These are phyloP conservation scores for Cladorrhinum sp. DNA, from an alignment of 2,329 filamentous ascomycete genomes.

Conservation along the genomic window DNA sequence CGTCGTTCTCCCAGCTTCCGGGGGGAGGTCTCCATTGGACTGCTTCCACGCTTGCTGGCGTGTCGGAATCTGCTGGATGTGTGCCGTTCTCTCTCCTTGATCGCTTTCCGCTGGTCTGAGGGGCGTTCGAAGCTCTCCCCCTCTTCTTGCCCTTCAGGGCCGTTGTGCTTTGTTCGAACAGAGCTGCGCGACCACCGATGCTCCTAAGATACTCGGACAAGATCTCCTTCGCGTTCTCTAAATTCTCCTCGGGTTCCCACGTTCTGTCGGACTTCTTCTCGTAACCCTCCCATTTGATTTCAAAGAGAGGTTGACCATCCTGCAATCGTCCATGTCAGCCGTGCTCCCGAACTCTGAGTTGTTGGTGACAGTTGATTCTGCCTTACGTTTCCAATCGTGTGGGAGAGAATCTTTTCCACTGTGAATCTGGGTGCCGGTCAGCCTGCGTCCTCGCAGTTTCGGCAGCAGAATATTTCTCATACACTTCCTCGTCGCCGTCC, in stretches of 20 bases:
- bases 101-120: slow-evolving; percentile 43
- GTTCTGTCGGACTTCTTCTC: slow-evolving; percentile 67
- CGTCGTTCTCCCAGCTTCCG: slow-evolving; percentile 74
- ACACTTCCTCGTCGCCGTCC: slow-evolving; percentile 30
- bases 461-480: background rate
- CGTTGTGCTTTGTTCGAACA: slow-evolving; percentile 50
- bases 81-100: slow-evolving; percentile 43
- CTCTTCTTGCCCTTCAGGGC: slow-evolving; percentile 58
- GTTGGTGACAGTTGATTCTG: slow-evolving; percentile 22
- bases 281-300: slow-evolving; percentile 81
- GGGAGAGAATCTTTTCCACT: slow-evolving; percentile 69
- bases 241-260: slow-evolving; percentile 75
- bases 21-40: slow-evolving; percentile 63
- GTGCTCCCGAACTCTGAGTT: background rate
- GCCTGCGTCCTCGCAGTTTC: background rate
- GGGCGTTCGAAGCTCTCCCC: slow-evolving; percentile 43
- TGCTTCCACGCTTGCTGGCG: slow-evolving; percentile 43
- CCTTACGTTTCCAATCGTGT: slow-evolving; percentile 58
- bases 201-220: slow-evolving; percentile 61
- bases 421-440: slow-evolving; percentile 53
- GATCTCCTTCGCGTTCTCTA: slow-evolving; percentile 59
- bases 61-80: slow-evolving; percentile 46
- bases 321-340: slow-evolving; percentile 6
- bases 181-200: slow-evolving; percentile 61
- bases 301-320: slow-evolving; percentile 53